Percentiles rank a stretch among this genome's conserved stretches.
Evolutionary conservation across 495 filamentous ascomycete species (phyloP).

Genomic region (Immersiella caudata): DNA sequence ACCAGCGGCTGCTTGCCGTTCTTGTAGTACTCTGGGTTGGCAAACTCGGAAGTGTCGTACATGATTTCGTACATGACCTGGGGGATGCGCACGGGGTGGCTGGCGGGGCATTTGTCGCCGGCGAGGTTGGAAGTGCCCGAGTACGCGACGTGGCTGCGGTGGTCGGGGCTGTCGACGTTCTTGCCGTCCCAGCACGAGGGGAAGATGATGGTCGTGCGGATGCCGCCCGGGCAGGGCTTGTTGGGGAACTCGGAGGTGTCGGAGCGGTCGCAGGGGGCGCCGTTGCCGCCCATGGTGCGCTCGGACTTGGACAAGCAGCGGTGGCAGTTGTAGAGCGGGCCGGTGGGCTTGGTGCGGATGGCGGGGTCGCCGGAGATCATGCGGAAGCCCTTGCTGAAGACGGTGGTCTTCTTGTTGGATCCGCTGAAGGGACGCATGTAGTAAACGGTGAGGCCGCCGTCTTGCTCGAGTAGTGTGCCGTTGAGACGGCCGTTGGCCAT

Average conservation of each 20-base stretch:
- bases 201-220: conserved; percentile 37
- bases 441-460: conserved; percentile 49
- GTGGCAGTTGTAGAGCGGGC: conserved; percentile 59
- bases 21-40: conserved; percentile 40
- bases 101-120: conserved; percentile 41
- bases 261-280: conserved; percentile 16
- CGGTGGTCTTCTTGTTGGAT: conserved; percentile 41
- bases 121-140: conserved; percentile 56
- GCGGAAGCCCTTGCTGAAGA: conserved; percentile 54
- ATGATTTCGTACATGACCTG: conserved; percentile 52
- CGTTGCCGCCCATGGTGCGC: conserved; percentile 43
- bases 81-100: conserved; percentile 47
- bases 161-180: conserved; percentile 60
- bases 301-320: conserved; percentile 71
- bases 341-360: conserved; percentile 45
- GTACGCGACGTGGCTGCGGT: conserved; percentile 68
- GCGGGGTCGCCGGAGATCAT: conserved; percentile 71
- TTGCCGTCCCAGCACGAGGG: conserved; percentile 78
- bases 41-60: conserved; percentile 37
- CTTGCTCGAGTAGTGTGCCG: conserved; percentile 42
- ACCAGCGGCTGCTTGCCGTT: conserved; percentile 46
- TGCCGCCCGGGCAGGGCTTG: conserved; percentile 24
- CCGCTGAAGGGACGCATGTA: conserved; percentile 48
- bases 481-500: conserved; percentile 42
- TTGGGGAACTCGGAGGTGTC: conserved; percentile 22